phyloP scores from a whole-genome alignment of 2,329 filamentous ascomycete species.

The Exophiala xenobiotica region DNA sequence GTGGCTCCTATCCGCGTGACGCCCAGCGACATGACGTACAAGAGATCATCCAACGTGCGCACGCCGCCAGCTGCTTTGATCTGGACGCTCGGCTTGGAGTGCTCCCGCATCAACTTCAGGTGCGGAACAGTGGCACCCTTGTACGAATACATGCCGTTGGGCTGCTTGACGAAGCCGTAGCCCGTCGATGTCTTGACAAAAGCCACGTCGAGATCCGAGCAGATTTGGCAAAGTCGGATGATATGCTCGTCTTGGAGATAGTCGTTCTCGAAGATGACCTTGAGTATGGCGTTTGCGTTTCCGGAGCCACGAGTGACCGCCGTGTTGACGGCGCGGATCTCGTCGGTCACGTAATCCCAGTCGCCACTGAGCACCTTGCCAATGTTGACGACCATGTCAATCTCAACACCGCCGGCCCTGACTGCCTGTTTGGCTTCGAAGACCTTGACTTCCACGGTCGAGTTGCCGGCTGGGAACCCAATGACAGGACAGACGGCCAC shows the following conservation, averaged over 20 bases:
- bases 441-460: conserved; percentile 55
- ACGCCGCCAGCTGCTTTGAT: conserved; percentile 61
- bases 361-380: conserved; percentile 58
- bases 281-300: conserved; percentile 48
- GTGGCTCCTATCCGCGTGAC: conserved; percentile 58
- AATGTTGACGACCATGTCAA: conserved; percentile 63
- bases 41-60: conserved; percentile 56
- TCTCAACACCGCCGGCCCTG: conserved; percentile 51
- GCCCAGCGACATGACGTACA: conserved; percentile 55
- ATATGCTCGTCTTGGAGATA: conserved; percentile 55
- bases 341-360: conserved; percentile 56
- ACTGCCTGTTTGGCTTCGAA: conserved; percentile 53
- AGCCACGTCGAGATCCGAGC: conserved; percentile 50
- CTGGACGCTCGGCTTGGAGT: conserved; percentile 47
- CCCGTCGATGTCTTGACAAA: conserved; percentile 64
- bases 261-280: conserved; percentile 65
- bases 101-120: conserved; percentile 55
- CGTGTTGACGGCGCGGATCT: conserved; percentile 54
- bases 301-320: conserved; percentile 39
- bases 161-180: conserved; percentile 60
- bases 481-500: conserved; percentile 59
- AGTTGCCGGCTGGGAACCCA: conserved; percentile 62
- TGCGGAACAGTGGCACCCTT: conserved; percentile 53
- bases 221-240: conserved; percentile 55
- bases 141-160: conserved; percentile 53